These are phyloP conservation scores for Polygonum aviculare DNA, from an alignment of 148 eudicot genomes.

Conservation along the genomic window DNA sequence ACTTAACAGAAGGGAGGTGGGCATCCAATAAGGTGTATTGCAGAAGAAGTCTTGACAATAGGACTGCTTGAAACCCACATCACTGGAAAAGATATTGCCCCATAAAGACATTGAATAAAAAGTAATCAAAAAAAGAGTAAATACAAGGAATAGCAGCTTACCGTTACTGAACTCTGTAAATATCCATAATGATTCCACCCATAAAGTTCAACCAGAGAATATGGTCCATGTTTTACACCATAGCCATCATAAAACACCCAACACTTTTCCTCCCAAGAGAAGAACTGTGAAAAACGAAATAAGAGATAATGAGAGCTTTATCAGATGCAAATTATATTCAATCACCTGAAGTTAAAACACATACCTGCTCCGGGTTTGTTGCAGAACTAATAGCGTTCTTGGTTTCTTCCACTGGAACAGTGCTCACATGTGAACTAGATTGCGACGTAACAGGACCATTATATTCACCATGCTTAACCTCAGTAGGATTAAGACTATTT, in stretches of 20 bases:
- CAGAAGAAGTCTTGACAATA: not conserved
- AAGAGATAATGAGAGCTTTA: not conserved
- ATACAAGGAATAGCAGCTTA: slow-evolving; percentile 23
- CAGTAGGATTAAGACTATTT: slow-evolving; percentile 8
- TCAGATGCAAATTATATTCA: not conserved
- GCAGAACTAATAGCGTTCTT: slow-evolving; percentile 18
- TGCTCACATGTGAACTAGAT: slow-evolving; percentile 17
- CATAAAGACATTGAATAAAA: not conserved
- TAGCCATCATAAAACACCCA: slow-evolving; percentile 64
- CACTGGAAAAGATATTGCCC: not conserved
- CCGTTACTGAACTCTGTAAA: slow-evolving; percentile 54
- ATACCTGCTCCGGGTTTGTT: slow-evolving; percentile 35
- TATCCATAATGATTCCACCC: slow-evolving; percentile 76
- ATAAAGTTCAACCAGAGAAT: slow-evolving; percentile 77
- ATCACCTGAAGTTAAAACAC: not conserved
- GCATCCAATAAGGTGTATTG: not conserved
- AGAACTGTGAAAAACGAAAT: slow-evolving; percentile 9
- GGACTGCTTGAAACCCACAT: not conserved
- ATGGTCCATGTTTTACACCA: slow-evolving; percentile 67
- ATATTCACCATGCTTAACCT: slow-evolving; percentile 8
- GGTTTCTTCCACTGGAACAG: slow-evolving; percentile 13
- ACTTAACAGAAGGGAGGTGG: not conserved
- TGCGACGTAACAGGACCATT: slow-evolving; percentile 8
- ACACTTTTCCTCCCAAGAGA: slow-evolving; percentile 54
- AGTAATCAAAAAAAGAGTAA: not conserved